phyloP scores from a whole-genome alignment of 1,284 basidiomycete species.

The Rhodotorula sp. region DNA sequence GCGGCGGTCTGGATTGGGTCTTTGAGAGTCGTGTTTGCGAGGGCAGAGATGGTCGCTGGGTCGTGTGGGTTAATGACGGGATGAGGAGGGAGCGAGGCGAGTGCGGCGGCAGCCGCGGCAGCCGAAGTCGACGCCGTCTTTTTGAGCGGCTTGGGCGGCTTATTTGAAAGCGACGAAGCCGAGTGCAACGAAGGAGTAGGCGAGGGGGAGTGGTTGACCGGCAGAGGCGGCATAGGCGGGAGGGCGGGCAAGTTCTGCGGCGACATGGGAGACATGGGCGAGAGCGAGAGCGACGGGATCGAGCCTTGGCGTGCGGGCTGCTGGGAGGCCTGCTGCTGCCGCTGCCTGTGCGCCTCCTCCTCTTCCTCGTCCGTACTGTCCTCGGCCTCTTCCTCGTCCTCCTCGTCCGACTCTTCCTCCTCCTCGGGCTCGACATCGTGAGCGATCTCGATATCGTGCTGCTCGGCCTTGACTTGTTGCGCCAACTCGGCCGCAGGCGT shows the following conservation, averaged over 20 bases:
- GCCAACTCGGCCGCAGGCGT: background rate
- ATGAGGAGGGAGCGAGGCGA: background rate
- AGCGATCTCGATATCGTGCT: background rate
- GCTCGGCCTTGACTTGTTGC: background rate
- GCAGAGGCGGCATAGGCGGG: background rate
- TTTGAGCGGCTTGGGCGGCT: background rate
- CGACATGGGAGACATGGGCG: conserved; percentile 25
- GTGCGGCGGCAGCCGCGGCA: background rate
- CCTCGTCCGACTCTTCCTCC: conserved; percentile 3
- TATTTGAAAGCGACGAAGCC: conserved; percentile 16
- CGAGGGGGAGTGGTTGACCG: no score
- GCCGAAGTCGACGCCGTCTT: background rate
- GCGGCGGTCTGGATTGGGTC: conserved; percentile 23
- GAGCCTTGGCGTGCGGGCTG: background rate
- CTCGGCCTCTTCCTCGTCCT: conserved; percentile 1
- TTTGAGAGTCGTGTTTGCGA: conserved; percentile 24
- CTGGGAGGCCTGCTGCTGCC: background rate
- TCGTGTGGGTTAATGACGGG: conserved; percentile 25
- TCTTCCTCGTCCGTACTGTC: background rate
- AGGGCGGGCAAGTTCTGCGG: conserved; percentile 3
- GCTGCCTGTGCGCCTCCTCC: background rate
- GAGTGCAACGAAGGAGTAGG: background rate
- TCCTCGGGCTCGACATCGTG: background rate
- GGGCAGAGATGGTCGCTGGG: conserved; percentile 22
- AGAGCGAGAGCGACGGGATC: conserved; percentile 5